Evolutionary conservation across 2,329 filamentous ascomycete species (phyloP).

Genomic region (Paraconiothyrium sp.): DNA sequence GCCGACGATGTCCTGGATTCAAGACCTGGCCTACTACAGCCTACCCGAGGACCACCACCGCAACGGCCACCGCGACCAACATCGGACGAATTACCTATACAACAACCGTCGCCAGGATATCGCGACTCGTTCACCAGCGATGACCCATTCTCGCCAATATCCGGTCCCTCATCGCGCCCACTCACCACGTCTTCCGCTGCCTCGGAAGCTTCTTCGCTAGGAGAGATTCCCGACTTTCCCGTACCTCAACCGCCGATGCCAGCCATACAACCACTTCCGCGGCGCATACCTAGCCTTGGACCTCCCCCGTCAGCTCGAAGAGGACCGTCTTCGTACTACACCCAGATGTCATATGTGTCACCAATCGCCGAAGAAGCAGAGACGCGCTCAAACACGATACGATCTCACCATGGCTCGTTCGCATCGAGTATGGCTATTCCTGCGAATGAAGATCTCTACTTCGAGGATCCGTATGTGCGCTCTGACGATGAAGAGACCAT

Average conservation of each 20-base stretch:
- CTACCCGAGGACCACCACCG: conserved; percentile 51
- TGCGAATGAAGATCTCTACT: conserved; percentile 53
- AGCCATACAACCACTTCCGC: conserved; percentile 45
- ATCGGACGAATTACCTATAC: conserved; percentile 46
- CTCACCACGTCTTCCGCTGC: conserved; percentile 50
- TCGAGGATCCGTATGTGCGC: conserved; percentile 45
- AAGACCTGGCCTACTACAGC: conserved; percentile 31
- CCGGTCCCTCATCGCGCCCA: conserved; percentile 41
- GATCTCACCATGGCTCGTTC: conserved; percentile 54
- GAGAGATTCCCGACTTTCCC: conserved; percentile 54
- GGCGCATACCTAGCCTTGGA: conserved; percentile 54
- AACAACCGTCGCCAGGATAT: conserved; percentile 38
- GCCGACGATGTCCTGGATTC: conserved; percentile 34
- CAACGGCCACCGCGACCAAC: conserved; percentile 53
- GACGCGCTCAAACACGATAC: conserved; percentile 54
- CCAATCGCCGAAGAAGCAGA: conserved; percentile 61
- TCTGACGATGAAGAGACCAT: conserved; percentile 53
- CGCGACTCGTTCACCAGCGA: conserved; percentile 43
- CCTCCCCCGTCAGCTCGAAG: conserved; percentile 59
- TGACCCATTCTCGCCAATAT: conserved; percentile 45
- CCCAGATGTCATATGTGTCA: conserved; percentile 57
- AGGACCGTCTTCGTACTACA: conserved; percentile 60
- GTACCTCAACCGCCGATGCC: conserved; percentile 47
- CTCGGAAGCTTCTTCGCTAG: conserved; percentile 52
- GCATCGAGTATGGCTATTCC: conserved; percentile 62